Conservation (phyloP, 352 stramenopile species). For the Thraustotheca clavata region DNA sequence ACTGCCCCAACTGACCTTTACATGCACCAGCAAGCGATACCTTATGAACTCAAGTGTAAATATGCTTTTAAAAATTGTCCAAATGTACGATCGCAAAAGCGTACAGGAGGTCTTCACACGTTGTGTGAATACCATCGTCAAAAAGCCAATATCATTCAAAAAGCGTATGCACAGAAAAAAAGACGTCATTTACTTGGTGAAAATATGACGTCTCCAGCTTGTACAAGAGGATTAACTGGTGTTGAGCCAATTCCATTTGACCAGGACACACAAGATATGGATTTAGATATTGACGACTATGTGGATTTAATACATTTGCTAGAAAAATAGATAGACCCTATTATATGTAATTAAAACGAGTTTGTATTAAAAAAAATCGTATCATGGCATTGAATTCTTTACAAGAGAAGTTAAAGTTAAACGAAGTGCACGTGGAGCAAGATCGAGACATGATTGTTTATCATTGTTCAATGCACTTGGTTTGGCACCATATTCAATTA, state of each 20-base stretch:
- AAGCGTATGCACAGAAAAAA: slow-evolving; percentile 23
- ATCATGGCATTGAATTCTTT: neutral
- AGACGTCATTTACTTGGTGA: neutral
- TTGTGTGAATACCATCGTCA: slow-evolving; percentile 62
- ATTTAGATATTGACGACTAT: neutral
- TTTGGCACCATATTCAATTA: slow-evolving; percentile 49
- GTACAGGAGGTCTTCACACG: slow-evolving; percentile 59
- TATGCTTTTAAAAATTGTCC: slow-evolving; percentile 67
- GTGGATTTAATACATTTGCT: neutral
- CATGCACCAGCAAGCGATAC: neutral
- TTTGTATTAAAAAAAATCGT: neutral
- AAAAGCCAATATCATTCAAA: slow-evolving; percentile 70
- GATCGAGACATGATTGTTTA: slow-evolving; percentile 42
- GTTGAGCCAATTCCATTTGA: slow-evolving; percentile 1
- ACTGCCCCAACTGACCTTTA: neutral
- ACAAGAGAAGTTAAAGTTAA: neutral
- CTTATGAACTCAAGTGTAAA: slow-evolving; percentile 29
- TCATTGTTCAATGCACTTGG: slow-evolving; percentile 48
- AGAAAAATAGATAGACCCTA: neutral
- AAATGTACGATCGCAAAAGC: slow-evolving; percentile 47
- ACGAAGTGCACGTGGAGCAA: slow-evolving; percentile 40
- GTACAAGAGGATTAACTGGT: neutral
- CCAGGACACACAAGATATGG: neutral
- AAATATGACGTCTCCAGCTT: neutral
- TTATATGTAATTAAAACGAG: neutral